Conservation (phyloP, 1,284 basidiomycete species). For the Cryptococcus sp. region DNA sequence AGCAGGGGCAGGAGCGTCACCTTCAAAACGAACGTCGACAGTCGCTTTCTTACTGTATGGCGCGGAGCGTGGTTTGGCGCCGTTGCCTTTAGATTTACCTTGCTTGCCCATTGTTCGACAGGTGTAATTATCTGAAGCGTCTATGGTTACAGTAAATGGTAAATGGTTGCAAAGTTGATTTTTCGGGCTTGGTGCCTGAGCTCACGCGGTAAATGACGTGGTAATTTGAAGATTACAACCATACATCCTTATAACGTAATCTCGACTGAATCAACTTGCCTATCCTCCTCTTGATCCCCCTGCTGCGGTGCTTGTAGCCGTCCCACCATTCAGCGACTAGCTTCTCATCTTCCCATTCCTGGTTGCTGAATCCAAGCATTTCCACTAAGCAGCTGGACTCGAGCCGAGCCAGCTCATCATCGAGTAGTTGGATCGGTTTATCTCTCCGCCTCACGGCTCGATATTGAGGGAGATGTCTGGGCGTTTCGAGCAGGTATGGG, state of each 20-base stretch:
- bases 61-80: constrained; percentile 13
- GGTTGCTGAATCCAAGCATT: neutral
- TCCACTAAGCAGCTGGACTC: neutral
- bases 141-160: too few species aligned
- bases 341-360: neutral
- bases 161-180: too few species aligned
- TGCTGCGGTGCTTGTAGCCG: neutral
- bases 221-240: too few species aligned
- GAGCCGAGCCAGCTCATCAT: neutral
- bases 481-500: constrained; percentile 20
- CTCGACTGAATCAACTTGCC: neutral
- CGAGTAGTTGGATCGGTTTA: neutral
- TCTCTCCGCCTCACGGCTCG: neutral
- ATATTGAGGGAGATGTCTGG: neutral
- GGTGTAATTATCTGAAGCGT: too few species aligned
- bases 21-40: constrained; percentile 40
- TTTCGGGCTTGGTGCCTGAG: too few species aligned
- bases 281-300: neutral
- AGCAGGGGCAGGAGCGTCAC: constrained; percentile 5
- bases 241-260: too few species aligned
- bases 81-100: constrained; percentile 13
- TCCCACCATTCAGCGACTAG: neutral
- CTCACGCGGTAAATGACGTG: too few species aligned
- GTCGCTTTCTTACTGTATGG: constrained; percentile 32
- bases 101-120: constrained; percentile 33